These are phyloP conservation scores for Saccharomycopsis fibuligera DNA, from an alignment of 805 yeast species.

Conservation along the genomic window DNA sequence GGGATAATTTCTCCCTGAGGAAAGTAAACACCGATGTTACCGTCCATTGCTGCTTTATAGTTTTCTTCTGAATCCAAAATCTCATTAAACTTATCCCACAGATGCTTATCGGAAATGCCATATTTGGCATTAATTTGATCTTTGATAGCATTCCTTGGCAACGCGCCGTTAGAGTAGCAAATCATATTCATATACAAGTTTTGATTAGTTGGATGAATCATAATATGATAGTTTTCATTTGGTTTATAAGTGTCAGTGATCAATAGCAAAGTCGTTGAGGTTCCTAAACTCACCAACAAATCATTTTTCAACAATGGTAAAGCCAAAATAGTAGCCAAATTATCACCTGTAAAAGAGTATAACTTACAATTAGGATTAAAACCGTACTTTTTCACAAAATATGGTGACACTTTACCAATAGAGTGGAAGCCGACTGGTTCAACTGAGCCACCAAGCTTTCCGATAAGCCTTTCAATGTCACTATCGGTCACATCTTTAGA, in stretches of 20 bases:
- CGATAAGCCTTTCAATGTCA: constrained; percentile 28
- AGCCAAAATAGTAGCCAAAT: constrained; percentile 80
- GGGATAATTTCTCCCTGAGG: constrained; percentile 92
- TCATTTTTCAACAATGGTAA: constrained; percentile 74
- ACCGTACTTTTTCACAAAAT: constrained; percentile 61
- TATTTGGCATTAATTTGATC: constrained; percentile 50
- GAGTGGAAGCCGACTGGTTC: constrained; percentile 43
- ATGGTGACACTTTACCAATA: constrained; percentile 48
- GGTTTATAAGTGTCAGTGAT: constrained; percentile 75
- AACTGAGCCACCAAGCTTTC: constrained; percentile 45
- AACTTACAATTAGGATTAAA: constrained; percentile 51
- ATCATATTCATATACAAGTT: constrained; percentile 89
- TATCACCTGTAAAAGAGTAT: constrained; percentile 84
- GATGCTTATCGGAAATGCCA: constrained; percentile 27
- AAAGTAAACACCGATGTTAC: constrained; percentile 70
- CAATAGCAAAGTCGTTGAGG: constrained; percentile 82
- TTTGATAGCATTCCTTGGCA: constrained; percentile 75
- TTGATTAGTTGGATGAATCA: constrained; percentile 77
- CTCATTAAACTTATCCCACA: constrained; percentile 60
- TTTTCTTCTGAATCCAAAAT: constrained; percentile 36
- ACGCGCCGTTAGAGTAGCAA: constrained; percentile 85
- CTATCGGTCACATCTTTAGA: constrained; percentile 10
- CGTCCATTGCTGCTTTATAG: constrained; percentile 27
- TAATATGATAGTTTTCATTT: constrained; percentile 76
- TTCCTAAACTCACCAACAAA: constrained; percentile 76